Base-by-base conservation (phyloP, 2,329 filamentous ascomycete species). In the Exophiala aquamarina region DNA sequence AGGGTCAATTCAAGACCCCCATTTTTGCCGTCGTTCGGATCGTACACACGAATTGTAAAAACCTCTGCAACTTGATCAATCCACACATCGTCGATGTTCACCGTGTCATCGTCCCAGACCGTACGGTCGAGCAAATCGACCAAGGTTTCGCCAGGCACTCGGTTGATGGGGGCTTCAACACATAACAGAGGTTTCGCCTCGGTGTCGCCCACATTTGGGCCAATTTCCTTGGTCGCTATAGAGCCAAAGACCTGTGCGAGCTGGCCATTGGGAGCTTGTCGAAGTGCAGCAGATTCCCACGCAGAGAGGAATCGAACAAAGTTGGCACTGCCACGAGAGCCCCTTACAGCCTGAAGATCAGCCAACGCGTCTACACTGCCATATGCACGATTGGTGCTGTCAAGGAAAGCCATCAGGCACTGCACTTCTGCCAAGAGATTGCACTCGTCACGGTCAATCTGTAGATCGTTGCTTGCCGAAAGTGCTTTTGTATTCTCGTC, bases 361-460 rank as follows among this genome's bases (percentile, higher is more conserved):
- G 70, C 63, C 32, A 84, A 65, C 1, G 70, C 69, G 54, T 78
- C 76, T 4, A 70, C 67, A 52, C 77, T 82, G 3, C 76, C 81
- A 61, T 83, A 84, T 2, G 78, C 73, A 47, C 82, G 73, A 34
- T 76, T 66, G 3, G 80, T 81, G 3, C 63, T 65, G 57, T 82
- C 78, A 38, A 84, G 62, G 44, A 84, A 81, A 3, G 81, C 79
- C 70, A 83, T 79, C 37, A 84, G 58, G 10, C 82, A 73, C 60
- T 85, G 82, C 28, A 73, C 68, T 62, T 84, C 82, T 38, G 75
- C 66, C 8, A 83, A 62, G 14, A 82, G 64, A 34, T 76, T 70
- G 35, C 46, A 44, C 21, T 54, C 38, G 32, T 71, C 66, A 54
- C 64, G 64, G 29, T 70, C 63, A 15, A 59, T 61, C 28, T 67